phyloP scores from a whole-genome alignment of 2,329 filamentous ascomycete genomes.

The Colletotrichum sp. region DNA sequence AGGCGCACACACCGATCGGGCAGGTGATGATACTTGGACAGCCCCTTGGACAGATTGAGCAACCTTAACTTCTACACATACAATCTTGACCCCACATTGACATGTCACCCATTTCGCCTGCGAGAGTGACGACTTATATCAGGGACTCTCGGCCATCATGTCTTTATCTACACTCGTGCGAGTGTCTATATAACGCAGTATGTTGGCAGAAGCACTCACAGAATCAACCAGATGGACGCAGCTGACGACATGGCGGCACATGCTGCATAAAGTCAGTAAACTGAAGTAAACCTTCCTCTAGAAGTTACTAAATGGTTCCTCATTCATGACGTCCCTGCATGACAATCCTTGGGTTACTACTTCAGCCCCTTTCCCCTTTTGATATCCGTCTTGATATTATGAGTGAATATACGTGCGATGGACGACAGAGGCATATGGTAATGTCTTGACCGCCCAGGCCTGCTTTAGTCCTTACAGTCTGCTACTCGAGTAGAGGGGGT shows the following conservation, averaged over 20 bases:
- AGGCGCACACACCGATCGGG: not conserved
- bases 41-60: not conserved
- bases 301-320: accelerated
- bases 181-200: not conserved
- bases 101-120: too few species aligned
- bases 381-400: not conserved
- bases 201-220: not conserved
- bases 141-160: too few species aligned
- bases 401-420: not conserved
- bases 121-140: too few species aligned
- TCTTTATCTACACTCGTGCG: not conserved
- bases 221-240: not conserved
- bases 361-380: too few species aligned
- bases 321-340: not conserved
- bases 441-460: not conserved
- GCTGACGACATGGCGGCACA: too few species aligned
- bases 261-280: too few species aligned
- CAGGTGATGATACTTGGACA: not conserved
- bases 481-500: not conserved
- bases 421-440: not conserved
- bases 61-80: too few species aligned
- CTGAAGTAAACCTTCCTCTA: not conserved
- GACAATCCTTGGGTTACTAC: not conserved
- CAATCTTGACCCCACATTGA: too few species aligned
- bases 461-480: not conserved